Evolutionary conservation across 2,329 filamentous ascomycete genomes (phyloP).

Genomic region (Graphiopsis chlorocephala): DNA sequence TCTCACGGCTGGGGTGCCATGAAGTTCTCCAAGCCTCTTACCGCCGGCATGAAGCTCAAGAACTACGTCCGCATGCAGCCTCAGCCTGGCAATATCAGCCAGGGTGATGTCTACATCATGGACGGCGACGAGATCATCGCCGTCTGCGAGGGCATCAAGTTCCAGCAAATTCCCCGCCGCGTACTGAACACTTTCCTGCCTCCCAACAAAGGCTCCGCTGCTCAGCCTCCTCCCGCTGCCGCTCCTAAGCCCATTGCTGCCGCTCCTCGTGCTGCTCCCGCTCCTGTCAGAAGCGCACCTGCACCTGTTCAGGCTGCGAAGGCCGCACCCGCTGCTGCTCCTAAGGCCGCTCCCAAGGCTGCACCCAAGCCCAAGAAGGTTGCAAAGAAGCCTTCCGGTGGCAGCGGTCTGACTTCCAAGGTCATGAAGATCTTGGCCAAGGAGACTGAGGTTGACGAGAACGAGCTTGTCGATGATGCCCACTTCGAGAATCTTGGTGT

Average conservation of each 20-base stretch:
- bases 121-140: slow-evolving; percentile 59
- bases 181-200: slow-evolving; percentile 66
- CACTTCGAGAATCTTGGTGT: slow-evolving; percentile 62
- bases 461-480: slow-evolving; percentile 58
- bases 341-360: slow-evolving; percentile 20
- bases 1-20: slow-evolving; percentile 62
- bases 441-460: slow-evolving; percentile 60
- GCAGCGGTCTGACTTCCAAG: slow-evolving; percentile 49
- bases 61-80: slow-evolving; percentile 63
- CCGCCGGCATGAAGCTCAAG: slow-evolving; percentile 52
- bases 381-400: slow-evolving; percentile 52
- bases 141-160: slow-evolving; percentile 61
- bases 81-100: slow-evolving; percentile 53
- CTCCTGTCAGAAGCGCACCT: slow-evolving; percentile 30
- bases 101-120: slow-evolving; percentile 60
- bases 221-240: slow-evolving; percentile 35
- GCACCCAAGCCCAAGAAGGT: slow-evolving; percentile 40
- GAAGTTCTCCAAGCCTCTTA: slow-evolving; percentile 43
- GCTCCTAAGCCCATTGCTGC: slow-evolving; percentile 37
- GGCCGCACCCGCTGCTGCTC: slow-evolving; percentile 22
- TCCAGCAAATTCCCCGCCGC: slow-evolving; percentile 65
- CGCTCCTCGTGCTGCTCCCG: slow-evolving; percentile 36
- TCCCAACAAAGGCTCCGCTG: slow-evolving; percentile 47
- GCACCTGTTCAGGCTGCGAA: slow-evolving; percentile 36
- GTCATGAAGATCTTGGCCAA: slow-evolving; percentile 66